A percentile compares a stretch with the other conserved stretches of the same genome.
phyloP scores from a whole-genome alignment of 176 grass and related monocot species.

The Triticum urartu region DNA sequence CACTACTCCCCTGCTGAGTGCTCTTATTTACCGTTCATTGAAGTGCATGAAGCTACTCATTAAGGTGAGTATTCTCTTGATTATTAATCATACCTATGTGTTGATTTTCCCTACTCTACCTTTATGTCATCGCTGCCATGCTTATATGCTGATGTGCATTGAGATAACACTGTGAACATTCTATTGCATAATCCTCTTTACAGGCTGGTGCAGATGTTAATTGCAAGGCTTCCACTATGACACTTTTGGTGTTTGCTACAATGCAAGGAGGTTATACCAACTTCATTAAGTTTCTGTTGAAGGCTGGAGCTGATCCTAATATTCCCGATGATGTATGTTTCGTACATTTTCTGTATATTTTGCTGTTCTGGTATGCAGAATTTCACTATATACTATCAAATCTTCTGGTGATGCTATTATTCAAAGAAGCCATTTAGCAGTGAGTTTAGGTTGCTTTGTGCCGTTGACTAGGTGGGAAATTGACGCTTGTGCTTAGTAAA shows the following conservation, averaged over 20 bases:
- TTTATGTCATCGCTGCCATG: neutral
- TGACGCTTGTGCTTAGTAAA: neutral
- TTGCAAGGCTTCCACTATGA: neutral
- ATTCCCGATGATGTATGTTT: conserved; percentile 40
- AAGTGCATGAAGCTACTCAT: conserved; percentile 53
- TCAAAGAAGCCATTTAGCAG: neutral
- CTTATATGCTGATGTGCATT: neutral
- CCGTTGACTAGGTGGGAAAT: neutral
- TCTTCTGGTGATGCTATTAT: neutral
- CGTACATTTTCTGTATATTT: neutral
- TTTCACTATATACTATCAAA: neutral
- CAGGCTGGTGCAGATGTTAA: conserved; percentile 55
- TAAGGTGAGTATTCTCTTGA: conserved; percentile 29
- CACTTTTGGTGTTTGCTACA: conserved; percentile 25
- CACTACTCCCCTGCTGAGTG: conserved; percentile 3
- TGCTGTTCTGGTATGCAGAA: neutral
- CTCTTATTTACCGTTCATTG: conserved; percentile 31
- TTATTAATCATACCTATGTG: neutral
- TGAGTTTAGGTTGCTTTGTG: neutral
- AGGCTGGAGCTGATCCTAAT: conserved; percentile 53
- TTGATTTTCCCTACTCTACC: neutral
- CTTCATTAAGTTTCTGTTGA: conserved; percentile 28
- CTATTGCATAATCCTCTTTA: conserved; percentile 15
- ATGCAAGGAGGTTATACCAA: conserved; percentile 22
- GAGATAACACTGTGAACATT: neutral